Conservation (phyloP, 2,329 filamentous ascomycete genomes). For the Pseudogymnoascus sp. region DNA sequence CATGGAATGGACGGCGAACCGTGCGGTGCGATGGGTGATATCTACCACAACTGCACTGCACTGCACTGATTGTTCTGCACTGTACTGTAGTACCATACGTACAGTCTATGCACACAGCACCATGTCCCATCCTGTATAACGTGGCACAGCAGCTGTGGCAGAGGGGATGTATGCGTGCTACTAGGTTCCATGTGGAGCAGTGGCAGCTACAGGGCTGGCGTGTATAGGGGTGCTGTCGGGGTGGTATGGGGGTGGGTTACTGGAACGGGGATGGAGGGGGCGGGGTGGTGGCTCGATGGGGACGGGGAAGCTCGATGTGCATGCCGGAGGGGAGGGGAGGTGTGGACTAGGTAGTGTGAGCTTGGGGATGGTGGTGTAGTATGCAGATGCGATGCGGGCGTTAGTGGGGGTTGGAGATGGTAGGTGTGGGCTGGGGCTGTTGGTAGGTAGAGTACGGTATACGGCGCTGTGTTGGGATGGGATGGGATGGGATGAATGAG, state of each 20-base stretch:
- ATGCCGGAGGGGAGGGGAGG: not conserved
- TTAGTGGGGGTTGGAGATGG: not conserved
- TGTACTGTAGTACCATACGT: too few species aligned
- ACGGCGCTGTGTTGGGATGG: too few species aligned
- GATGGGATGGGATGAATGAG: not conserved
- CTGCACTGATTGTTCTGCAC: too few species aligned
- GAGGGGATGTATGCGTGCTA: not conserved
- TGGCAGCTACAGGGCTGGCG: not conserved
- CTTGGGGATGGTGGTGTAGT: not conserved
- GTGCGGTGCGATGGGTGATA: not conserved
- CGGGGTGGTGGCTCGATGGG: not conserved
- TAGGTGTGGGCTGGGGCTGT: not conserved
- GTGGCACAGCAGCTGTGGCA: not conserved
- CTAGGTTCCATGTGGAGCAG: not conserved
- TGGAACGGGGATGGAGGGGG: not conserved
- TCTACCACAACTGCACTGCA: not conserved
- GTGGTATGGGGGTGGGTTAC: not conserved
- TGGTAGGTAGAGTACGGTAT: too few species aligned
- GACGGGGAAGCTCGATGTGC: not conserved
- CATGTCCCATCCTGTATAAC: not conserved
- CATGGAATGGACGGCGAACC: not conserved
- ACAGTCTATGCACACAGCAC: too few species aligned
- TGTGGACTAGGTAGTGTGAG: not conserved
- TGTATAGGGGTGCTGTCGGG: too few species aligned
- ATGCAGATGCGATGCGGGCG: not conserved